A percentile compares a stretch with the other conserved stretches of the same genome.
Evolutionary conservation across 441 rosid genomes (phyloP).

Genomic region (Jatropha multifida): DNA sequence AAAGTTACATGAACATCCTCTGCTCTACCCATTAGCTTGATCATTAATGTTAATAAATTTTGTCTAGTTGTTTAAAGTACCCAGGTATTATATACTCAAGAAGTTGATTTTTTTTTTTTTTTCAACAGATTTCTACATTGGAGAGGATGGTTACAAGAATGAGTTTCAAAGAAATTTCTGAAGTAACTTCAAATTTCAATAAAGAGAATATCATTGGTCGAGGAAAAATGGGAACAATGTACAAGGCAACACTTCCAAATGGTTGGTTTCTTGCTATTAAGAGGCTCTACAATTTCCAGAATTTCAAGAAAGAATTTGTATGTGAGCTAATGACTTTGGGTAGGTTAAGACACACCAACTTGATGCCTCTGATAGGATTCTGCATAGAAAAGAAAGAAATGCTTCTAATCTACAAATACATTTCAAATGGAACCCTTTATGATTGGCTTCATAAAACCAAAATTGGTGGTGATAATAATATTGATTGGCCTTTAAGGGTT

Average conservation of each 20-base stretch:
- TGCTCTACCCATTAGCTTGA: too few relatives aligned
- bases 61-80: too few relatives aligned
- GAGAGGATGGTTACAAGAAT: background rate
- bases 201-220: background rate
- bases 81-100: background rate
- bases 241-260: conserved; percentile 14
- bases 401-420: conserved; percentile 12
- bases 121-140: background rate
- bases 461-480: background rate
- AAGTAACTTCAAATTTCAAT: conserved; percentile 3
- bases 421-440: conserved; percentile 8
- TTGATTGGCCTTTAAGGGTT: conserved; percentile 18
- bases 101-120: background rate
- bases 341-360: conserved; percentile 5
- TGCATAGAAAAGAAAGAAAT: background rate
- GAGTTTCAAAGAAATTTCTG: background rate
- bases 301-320: background rate
- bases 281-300: background rate
- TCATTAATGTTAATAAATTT: too few relatives aligned
- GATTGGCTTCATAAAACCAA: conserved; percentile 5
- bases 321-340: background rate
- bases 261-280: conserved; percentile 12
- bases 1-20: too few relatives aligned
- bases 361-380: conserved; percentile 8
- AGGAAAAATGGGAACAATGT: conserved; percentile 9